phyloP scores from a whole-genome alignment of 768 basidiomycete genomes.

The Exsudoporus frostii region DNA sequence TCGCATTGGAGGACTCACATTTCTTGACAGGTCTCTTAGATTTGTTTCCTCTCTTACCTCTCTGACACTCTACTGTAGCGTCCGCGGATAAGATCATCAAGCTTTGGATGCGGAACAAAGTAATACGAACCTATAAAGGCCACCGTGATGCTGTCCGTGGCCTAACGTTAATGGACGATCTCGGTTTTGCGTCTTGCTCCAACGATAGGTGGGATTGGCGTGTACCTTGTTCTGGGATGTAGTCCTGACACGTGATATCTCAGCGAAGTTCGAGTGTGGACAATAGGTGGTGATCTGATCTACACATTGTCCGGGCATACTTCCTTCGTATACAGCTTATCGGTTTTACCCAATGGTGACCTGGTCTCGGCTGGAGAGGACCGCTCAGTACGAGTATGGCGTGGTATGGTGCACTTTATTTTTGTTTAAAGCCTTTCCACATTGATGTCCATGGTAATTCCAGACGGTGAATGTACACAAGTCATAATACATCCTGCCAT shows the following conservation, averaged over 20 bases:
- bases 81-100: constrained; percentile 96
- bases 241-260: constrained; percentile 1
- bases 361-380: constrained; percentile 94
- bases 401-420: constrained; percentile 46
- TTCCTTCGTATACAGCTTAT: constrained; percentile 91
- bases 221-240: not conserved
- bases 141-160: constrained; percentile 92
- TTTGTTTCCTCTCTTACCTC: not conserved
- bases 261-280: constrained; percentile 93
- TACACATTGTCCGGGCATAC: constrained; percentile 91
- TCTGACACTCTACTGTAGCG: constrained; percentile 42
- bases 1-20: constrained; percentile 71
- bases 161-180: constrained; percentile 73
- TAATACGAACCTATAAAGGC: constrained; percentile 71
- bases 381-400: constrained; percentile 89
- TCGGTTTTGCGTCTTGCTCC: constrained; percentile 92
- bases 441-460: constrained; percentile 3
- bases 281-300: constrained; percentile 71
- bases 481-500: constrained; percentile 91
- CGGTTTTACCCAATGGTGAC: constrained; percentile 76
- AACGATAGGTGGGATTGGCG: constrained; percentile 73
- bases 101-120: constrained; percentile 78
- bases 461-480: constrained; percentile 87
- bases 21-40: constrained; percentile 72
- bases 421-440: not conserved